Base-by-base conservation (phyloP, 768 basidiomycete genomes). In the Lactarius sp. region DNA sequence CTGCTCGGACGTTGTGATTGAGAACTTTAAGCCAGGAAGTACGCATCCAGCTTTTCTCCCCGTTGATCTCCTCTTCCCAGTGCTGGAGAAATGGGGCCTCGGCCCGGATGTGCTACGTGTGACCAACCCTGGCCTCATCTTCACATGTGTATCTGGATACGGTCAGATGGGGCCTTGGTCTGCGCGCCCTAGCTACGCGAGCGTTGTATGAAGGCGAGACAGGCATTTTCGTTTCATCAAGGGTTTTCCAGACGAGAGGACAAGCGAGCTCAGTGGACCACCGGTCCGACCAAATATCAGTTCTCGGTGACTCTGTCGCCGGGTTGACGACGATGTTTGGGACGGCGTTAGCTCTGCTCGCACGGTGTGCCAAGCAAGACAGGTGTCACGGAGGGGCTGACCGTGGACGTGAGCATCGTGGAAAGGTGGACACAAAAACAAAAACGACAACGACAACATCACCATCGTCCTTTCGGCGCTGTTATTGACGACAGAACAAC, bases 71-170 rank as follows among this genome's bases (percentile, higher is more conserved):
- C 16, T 46, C 34, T 10, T 10, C 13, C 49, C 49, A 88, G 87
- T 86, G 1, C 77, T 89, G 9, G 86, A 88, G 69, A 86, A 83
- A 73, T 88, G 87, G 86, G 77, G 77, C 1, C 75, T 88, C 41
- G 85, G 85, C 6, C 86, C 86, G 2, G 74, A 73, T 12, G 78
- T 79, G 59, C 70, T 88, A 4, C 83, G 81, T 22, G 85, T 83
- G n/a, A 83, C 85, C 64, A 95, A 96, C 69, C 89, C 92, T 0
- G 86, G 85, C 57, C 81, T 98, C 61, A 91, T 98, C 69, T 94
- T 92, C 71, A 96, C 94, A 7, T 92, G 94, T 66, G 85, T 89
- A 22, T 86, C 85, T 66, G 87, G 87, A 8, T 89, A 87, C 66
- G 87, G 87, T 3, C 87, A 89, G 69, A 87, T 85, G 0, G 87